These are phyloP conservation scores for Mycena epipterygia DNA, from an alignment of 768 basidiomycete species.

Conservation along the genomic window DNA sequence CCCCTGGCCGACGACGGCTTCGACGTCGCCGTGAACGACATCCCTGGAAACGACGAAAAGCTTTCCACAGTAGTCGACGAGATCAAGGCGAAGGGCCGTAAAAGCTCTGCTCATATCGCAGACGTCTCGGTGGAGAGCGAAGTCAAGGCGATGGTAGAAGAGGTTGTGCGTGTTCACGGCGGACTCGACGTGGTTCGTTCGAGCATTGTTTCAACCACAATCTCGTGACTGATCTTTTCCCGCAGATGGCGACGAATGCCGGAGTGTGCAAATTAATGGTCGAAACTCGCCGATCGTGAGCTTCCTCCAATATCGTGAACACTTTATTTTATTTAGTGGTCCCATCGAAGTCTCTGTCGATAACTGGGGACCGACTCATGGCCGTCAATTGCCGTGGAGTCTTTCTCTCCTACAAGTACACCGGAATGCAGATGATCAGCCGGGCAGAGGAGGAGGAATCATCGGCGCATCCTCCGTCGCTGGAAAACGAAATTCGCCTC, in stretches of 20 bases:
- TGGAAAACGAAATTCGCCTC: conserved; percentile 29
- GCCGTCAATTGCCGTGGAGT: conserved; percentile 46
- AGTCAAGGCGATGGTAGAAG: conserved; percentile 39
- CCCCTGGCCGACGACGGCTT: conserved; percentile 56
- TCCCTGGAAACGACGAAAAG: conserved; percentile 25
- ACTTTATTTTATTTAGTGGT: not conserved
- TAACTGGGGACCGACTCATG: conserved; percentile 43
- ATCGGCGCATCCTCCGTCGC: conserved; percentile 44
- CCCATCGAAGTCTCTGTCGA: conserved; percentile 19
- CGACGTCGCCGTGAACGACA: conserved; percentile 54
- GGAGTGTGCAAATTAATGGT: conserved; percentile 32
- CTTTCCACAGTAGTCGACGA: conserved; percentile 36
- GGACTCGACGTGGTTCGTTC: conserved; percentile 36
- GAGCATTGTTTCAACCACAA: not conserved
- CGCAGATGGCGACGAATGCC: conserved; percentile 45
- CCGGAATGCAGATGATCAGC: conserved; percentile 49
- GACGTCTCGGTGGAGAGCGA: conserved; percentile 42
- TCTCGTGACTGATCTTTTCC: too few species aligned
- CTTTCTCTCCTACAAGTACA: conserved; percentile 52
- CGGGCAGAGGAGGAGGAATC: conserved; percentile 47
- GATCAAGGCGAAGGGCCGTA: conserved; percentile 34
- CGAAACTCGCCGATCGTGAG: conserved; percentile 23
- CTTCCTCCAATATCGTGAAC: not conserved
- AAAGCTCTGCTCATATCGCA: conserved; percentile 3
- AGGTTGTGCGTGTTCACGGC: conserved; percentile 5